Percentiles rank a stretch among this genome's conserved stretches.
These are phyloP conservation scores for Metschnikowia henanensis DNA, from an alignment of 805 yeast species.

Conservation along the genomic window DNA sequence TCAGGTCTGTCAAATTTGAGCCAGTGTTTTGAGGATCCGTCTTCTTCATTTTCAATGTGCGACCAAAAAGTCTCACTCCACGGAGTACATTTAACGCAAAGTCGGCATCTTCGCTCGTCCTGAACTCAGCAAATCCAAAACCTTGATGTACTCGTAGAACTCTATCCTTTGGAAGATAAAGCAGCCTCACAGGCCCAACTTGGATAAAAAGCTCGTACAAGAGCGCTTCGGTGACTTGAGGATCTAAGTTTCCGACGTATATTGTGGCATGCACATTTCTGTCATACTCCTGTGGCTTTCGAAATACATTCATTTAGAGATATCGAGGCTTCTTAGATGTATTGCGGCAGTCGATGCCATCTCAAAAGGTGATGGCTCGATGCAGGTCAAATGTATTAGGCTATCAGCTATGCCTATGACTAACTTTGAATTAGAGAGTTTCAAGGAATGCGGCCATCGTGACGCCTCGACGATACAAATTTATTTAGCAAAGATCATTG, in stretches of 20 bases:
- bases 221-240: constrained; percentile 66
- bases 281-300: constrained; percentile 42
- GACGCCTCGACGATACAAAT: no score
- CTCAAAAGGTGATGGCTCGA: not conserved
- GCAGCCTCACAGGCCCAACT: constrained; percentile 70
- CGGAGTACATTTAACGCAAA: constrained; percentile 63
- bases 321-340: not conserved
- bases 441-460: no score
- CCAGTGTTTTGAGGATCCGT: constrained; percentile 30
- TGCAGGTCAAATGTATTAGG: not conserved
- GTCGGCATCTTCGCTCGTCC: constrained; percentile 58
- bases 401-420: no score
- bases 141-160: constrained; percentile 75
- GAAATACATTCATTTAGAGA: constrained; percentile 30
- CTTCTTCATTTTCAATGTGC: constrained; percentile 56
- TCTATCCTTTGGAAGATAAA: constrained; percentile 80
- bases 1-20: constrained; percentile 14
- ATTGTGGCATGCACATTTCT: constrained; percentile 63
- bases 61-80: constrained; percentile 62
- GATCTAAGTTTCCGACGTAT: constrained; percentile 82
- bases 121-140: constrained; percentile 82
- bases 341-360: not conserved
- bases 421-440: no score
- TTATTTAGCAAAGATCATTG: no score
- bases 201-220: constrained; percentile 84